Conservation (phyloP, 2,329 filamentous ascomycete species). For the Sporothrix pseudoabietina region DNA sequence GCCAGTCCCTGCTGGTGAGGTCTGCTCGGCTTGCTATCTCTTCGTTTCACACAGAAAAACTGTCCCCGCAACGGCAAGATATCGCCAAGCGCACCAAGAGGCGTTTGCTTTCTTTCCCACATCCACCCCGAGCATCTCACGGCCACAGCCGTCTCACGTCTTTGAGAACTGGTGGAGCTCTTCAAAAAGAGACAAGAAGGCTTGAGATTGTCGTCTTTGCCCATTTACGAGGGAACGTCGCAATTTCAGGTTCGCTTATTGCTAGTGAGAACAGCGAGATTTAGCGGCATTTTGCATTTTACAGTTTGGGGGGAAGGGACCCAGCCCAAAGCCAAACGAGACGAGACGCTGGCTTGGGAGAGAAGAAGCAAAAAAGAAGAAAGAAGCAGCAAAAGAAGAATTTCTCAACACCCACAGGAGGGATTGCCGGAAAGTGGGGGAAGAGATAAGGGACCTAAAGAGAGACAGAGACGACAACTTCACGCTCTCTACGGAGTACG, state of each 20-base stretch:
- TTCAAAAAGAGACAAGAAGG: background rate
- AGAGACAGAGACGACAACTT: background rate
- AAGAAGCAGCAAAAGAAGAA: slow-evolving; percentile 14
- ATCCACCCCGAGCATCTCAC: background rate
- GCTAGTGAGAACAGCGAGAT: slow-evolving; percentile 7
- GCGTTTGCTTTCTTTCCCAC: too few species aligned
- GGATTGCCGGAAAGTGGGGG: background rate
- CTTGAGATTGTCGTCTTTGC: background rate
- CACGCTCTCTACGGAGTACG: background rate
- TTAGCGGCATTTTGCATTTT: background rate
- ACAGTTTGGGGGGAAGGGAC: background rate
- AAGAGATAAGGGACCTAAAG: slow-evolving; percentile 1
- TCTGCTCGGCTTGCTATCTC: background rate
- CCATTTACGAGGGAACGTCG: slow-evolving; percentile 19
- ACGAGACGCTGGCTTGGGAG: background rate
- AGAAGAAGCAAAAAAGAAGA: slow-evolving; percentile 5
- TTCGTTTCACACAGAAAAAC: background rate
- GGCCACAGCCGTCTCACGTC: slow-evolving; percentile 18
- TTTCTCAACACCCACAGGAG: background rate
- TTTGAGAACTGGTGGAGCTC: background rate
- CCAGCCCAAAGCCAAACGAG: background rate
- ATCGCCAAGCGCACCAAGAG: slow-evolving; percentile 1
- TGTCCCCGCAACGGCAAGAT: slow-evolving; percentile 7
- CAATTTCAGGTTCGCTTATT: slow-evolving; percentile 21
- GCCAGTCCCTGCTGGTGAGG: background rate